Base-by-base conservation (phyloP, 1,284 basidiomycete genomes). In the Ceratobasidium sp. region DNA sequence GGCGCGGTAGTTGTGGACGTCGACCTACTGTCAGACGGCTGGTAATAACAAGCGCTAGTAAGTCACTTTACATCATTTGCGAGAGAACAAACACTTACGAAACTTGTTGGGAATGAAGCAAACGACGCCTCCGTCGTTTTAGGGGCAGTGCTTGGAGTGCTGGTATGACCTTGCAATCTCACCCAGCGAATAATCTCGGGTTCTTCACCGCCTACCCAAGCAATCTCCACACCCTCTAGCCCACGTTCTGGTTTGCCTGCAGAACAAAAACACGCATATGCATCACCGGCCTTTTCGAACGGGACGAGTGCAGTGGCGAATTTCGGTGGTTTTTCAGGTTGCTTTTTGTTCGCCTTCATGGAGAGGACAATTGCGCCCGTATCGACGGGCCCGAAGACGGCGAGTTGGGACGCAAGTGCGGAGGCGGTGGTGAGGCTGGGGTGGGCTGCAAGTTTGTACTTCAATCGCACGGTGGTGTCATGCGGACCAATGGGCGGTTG, bases 131-230 rank as follows among this genome's bases (percentile, higher is more conserved):
- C 54, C 60, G 31, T 19, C 17, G 51, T 36, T 54, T 67, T 57
- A 29, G 22, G 53, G 65, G n/a, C 47, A 27, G 19, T 53, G 24
- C 6, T 62, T 53, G 53, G 17, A 33, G 48, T 31, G n/a, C 24
- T 54, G 24, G 59, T 31, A 19, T 60, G 59, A 8, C 59, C 73
- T 53, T 73, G 71, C 54, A 82, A 89, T 79, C 50, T 92, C 81
- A 93, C 80, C 92, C 93, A 95, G 7, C 82, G 87, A 44, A 96
- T 83, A 79, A 95, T 90, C 48, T 85, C 87, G 1, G 94, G 94
- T 78, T 94, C 92, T 66, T 87, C 87, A 6, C 90, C 91, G 9
- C 79, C 83, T 6, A 87, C 89, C 91, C 91, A 94, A 2, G 85
- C 84, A 2, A 84, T 88, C 85, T 92, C 90, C 54, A 91, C 85